Conservation (phyloP, 441 rosid species). For the Croton setiger region DNA sequence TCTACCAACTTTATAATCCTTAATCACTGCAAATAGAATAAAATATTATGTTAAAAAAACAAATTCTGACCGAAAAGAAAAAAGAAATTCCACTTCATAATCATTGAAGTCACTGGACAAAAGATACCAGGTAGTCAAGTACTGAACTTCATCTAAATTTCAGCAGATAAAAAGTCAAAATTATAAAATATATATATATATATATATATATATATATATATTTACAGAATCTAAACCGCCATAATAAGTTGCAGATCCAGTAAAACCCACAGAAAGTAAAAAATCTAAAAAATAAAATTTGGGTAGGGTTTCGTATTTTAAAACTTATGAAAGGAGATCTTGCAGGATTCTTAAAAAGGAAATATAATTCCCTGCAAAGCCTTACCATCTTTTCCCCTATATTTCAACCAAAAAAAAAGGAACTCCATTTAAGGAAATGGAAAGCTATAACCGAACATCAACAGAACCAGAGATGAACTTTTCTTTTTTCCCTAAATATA, state of each 20-base stretch:
- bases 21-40: slow-evolving; percentile 16
- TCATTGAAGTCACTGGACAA: not conserved
- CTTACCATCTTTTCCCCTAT: not conserved
- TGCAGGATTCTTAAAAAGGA: not conserved
- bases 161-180: slow-evolving; percentile 8
- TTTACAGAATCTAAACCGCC: slow-evolving; percentile 22
- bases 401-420: slow-evolving; percentile 7
- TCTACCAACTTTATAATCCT: slow-evolving; percentile 6
- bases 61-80: not conserved
- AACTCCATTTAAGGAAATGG: slow-evolving; percentile 5
- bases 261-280: not conserved
- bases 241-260: slow-evolving; percentile 31
- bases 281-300: not conserved
- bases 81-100: not conserved
- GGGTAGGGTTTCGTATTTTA: slow-evolving; percentile 6
- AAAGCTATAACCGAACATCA: not conserved
- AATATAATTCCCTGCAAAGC: not conserved
- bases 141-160: not conserved
- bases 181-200: too few relatives aligned
- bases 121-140: not conserved
- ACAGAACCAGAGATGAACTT: slow-evolving; percentile 12
- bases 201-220: too few relatives aligned
- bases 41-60: not conserved
- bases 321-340: not conserved
- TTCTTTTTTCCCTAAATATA: too few relatives aligned